Evolutionary conservation across 768 basidiomycete genomes (phyloP), one percentile per base, ranked within the genome.

Genomic region (Mycena filopes): DNA sequence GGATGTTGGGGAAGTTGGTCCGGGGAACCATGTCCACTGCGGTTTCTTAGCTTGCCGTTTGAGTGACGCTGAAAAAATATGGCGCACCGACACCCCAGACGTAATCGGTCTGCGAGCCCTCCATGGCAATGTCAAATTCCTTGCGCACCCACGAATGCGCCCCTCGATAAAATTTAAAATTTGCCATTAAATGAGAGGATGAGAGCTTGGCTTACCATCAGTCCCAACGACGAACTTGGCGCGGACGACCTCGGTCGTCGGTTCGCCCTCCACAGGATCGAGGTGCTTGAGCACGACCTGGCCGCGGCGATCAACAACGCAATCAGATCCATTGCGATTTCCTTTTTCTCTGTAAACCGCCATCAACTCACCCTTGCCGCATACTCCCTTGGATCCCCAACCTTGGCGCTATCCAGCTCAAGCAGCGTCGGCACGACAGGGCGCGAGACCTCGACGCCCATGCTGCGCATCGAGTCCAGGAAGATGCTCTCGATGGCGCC

Each of bases 131-230:
- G 11, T 82, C 81, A 11, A 92, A 78, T 0, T 77, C 60, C 63
- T 91, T 92, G 26, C 93, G 85, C 25, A 94, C 90, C 91, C 92
- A 94, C 13, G 91, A 93, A 76, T 93, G 92, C 0, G 92, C 92
- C 7, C 91, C 90, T 91, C 70, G 57, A 63, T 58, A 10, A 36
- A 5, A 40, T 16, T 42, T 69, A 48, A 20, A 10, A n/a, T 43
- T 6, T 31, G n/a, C 20, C n/a, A 33, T 42, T 46, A 50, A 8
- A 29, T 7, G 29, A 29, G 3, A 26, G 2, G 43, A 3, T 25
- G n/a, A 60, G 23, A 20, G 26, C 23, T 21, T 26, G 23, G 63
- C 80, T 48, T 71, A 86, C 91, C 92, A 73, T 95, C 93, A 23
- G 88, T 83, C 2, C 93, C 93, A 31, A 95, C 79, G 2, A 94